A percentile compares a stretch with the other conserved stretches of the same genome.
Evolutionary conservation across 495 filamentous ascomycete species (phyloP).

Genomic region (Hyaloscypha hepaticicola): DNA sequence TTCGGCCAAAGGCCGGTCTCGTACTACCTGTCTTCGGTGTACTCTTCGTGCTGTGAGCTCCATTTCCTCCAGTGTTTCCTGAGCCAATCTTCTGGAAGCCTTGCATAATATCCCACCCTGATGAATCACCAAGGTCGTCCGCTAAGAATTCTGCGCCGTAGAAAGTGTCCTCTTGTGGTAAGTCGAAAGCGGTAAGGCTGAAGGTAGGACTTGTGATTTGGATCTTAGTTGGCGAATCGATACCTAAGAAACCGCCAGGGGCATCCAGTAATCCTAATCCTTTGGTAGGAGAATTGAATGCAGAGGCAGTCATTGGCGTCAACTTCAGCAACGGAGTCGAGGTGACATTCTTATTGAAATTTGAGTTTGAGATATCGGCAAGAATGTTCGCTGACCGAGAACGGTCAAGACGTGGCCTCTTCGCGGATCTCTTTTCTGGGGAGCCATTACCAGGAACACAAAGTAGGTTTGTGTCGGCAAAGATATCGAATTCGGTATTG

Average conservation of each 20-base stretch:
- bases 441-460: constrained; percentile 60
- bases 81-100: constrained; percentile 86
- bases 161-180: constrained; percentile 45
- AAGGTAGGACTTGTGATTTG: constrained; percentile 47
- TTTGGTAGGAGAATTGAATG: constrained; percentile 35
- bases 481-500: constrained; percentile 65
- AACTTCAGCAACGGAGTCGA: constrained; percentile 47
- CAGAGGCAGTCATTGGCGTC: constrained; percentile 25
- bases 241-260: constrained; percentile 40
- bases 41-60: constrained; percentile 6
- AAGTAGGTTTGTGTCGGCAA: constrained; percentile 55
- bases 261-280: constrained; percentile 42
- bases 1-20: constrained; percentile 28
- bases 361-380: constrained; percentile 59
- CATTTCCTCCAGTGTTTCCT: constrained; percentile 6
- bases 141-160: constrained; percentile 52
- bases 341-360: constrained; percentile 49
- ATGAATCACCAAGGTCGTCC: constrained; percentile 60
- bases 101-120: constrained; percentile 79
- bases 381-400: constrained; percentile 60
- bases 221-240: constrained; percentile 54
- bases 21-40: constrained; percentile 17
- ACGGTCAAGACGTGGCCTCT: constrained; percentile 59
- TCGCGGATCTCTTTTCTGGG: constrained; percentile 71
- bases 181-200: constrained; percentile 20